Percentiles rank a stretch among this genome's conserved stretches.
These are phyloP conservation scores for Cephaloascus albidus DNA, from an alignment of 805 yeast species.

Conservation along the genomic window DNA sequence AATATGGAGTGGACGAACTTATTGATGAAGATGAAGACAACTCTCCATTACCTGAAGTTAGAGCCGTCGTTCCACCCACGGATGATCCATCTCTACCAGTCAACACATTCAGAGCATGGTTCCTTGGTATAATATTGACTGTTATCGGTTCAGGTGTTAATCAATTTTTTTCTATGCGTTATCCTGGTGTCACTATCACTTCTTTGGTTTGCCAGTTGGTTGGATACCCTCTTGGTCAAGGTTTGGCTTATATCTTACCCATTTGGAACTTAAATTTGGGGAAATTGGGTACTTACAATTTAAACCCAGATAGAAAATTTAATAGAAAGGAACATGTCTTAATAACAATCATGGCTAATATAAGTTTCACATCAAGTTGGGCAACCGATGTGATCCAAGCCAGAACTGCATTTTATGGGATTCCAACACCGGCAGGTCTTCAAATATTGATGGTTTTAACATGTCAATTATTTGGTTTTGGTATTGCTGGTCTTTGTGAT, in stretches of 20 bases:
- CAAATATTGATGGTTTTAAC: constrained; percentile 41
- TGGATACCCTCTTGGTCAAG: constrained; percentile 50
- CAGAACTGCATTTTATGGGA: constrained; percentile 36
- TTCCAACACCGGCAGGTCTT: constrained; percentile 43
- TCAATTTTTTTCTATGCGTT: constrained; percentile 47
- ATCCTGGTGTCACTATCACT: constrained; percentile 42
- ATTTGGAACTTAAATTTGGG: background rate
- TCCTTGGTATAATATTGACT: constrained; percentile 37
- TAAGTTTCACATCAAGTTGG: constrained; percentile 39
- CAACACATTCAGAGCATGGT: constrained; percentile 50
- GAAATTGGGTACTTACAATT: constrained; percentile 1
- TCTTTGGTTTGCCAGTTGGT: constrained; percentile 49
- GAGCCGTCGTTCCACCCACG: constrained; percentile 46
- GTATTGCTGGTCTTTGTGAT: constrained; percentile 55
- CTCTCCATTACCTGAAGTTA: constrained; percentile 60
- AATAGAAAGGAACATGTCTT: constrained; percentile 55
- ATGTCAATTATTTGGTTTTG: constrained; percentile 59
- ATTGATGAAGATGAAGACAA: constrained; percentile 30
- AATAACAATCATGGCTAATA: constrained; percentile 43
- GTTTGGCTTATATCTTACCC: constrained; percentile 24
- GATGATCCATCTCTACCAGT: constrained; percentile 41
- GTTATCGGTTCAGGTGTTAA: constrained; percentile 52
- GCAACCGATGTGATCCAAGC: constrained; percentile 50
- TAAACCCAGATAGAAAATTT: constrained; percentile 50
- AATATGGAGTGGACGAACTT: constrained; percentile 22